These are phyloP conservation scores for Trametopsis cervina DNA, from an alignment of 768 basidiomycete species.

Conservation along the genomic window DNA sequence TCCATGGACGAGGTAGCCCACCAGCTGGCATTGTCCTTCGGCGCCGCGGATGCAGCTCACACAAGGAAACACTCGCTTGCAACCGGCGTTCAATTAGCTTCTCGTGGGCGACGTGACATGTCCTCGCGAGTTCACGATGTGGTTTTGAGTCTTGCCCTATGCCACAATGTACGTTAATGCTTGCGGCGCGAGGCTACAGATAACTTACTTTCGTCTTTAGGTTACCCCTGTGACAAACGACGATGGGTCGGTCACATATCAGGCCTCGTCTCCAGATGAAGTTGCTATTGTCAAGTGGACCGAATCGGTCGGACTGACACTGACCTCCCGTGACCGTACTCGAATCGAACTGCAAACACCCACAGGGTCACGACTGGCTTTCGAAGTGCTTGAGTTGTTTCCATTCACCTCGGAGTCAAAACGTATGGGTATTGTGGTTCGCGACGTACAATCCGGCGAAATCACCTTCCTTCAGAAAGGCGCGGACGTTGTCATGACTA, in stretches of 20 bases:
- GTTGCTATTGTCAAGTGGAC: constrained; percentile 99
- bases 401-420: constrained; percentile 99
- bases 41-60: constrained; percentile 30
- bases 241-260: constrained; percentile 92
- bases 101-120: constrained; percentile 88
- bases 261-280: constrained; percentile 98
- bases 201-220: constrained; percentile 31
- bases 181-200: background rate
- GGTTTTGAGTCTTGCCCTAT: constrained; percentile 87
- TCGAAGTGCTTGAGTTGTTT: constrained; percentile 90
- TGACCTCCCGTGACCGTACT: constrained; percentile 84
- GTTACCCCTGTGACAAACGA: constrained; percentile 95
- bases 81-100: constrained; percentile 79
- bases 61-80: constrained; percentile 34
- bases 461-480: constrained; percentile 93
- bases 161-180: constrained; percentile 73
- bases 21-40: constrained; percentile 84
- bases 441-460: constrained; percentile 68
- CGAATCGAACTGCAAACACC: constrained; percentile 81
- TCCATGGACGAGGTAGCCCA: constrained; percentile 99
- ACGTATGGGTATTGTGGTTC: constrained; percentile 96
- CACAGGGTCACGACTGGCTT: constrained; percentile 53
- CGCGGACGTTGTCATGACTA: constrained; percentile 96
- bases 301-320: constrained; percentile 85
- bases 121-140: constrained; percentile 89